Evolutionary conservation across 306 rosid genomes (phyloP).

Genomic region (Inga oerstediana): DNA sequence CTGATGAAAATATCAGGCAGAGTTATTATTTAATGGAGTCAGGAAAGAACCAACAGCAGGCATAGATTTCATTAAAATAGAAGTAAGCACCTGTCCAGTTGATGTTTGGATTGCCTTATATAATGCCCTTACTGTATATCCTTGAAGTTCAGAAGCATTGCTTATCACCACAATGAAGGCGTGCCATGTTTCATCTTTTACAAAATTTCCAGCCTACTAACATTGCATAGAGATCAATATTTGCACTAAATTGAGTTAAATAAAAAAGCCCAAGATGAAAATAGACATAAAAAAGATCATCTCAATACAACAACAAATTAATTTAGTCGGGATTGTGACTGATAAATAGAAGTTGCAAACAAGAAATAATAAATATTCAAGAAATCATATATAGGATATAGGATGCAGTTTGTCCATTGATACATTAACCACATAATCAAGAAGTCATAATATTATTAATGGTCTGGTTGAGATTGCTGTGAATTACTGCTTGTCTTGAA

Average conservation of each 20-base stretch:
- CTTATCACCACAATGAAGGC: slow-evolving; percentile 87
- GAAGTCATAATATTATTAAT: slow-evolving; percentile 8
- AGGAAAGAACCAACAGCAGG: slow-evolving; percentile 22
- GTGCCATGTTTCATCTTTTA: slow-evolving; percentile 97
- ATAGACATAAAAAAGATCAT: slow-evolving; percentile 24
- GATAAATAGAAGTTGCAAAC: slow-evolving; percentile 18
- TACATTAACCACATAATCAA: background rate
- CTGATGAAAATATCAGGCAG: slow-evolving; percentile 51
- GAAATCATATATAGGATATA: slow-evolving; percentile 12
- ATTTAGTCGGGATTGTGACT: slow-evolving; percentile 17
- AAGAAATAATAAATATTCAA: slow-evolving; percentile 13
- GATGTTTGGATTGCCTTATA: slow-evolving; percentile 82
- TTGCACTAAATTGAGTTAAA: slow-evolving; percentile 30
- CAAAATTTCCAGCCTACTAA: slow-evolving; percentile 99
- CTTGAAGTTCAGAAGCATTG: slow-evolving; percentile 97
- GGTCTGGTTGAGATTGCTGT: background rate
- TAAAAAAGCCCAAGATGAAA: slow-evolving; percentile 14
- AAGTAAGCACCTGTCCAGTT: slow-evolving; percentile 73
- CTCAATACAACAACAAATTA: slow-evolving; percentile 21
- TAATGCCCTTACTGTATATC: slow-evolving; percentile 86
- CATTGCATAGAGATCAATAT: slow-evolving; percentile 67
- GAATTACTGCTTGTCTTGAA: background rate
- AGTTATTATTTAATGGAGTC: slow-evolving; percentile 25
- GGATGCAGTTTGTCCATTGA: slow-evolving; percentile 27
- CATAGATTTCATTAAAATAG: slow-evolving; percentile 35